These are phyloP conservation scores for Saccharomycopsis hybrid DNA, from an alignment of 1,139 yeast species.

Conservation along the genomic window DNA sequence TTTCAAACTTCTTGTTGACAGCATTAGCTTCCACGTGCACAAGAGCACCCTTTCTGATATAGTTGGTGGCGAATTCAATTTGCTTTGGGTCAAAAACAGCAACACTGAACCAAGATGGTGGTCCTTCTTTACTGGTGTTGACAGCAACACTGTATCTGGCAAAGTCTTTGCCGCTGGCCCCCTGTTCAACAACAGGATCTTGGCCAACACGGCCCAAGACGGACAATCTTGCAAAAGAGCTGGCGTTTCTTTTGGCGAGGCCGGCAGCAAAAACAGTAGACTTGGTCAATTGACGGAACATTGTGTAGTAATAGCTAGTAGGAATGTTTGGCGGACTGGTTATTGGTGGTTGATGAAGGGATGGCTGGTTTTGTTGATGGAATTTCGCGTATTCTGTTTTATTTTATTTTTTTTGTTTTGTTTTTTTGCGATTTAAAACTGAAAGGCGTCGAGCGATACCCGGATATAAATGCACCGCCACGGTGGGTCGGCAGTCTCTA, in stretches of 20 bases:
- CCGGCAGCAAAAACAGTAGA: not conserved
- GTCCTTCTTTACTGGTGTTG: constrained; percentile 32
- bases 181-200: constrained; percentile 33
- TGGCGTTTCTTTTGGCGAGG: constrained; percentile 27
- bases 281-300: no score
- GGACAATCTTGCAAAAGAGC: constrained; percentile 42
- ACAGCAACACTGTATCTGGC: constrained; percentile 45
- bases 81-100: constrained; percentile 40
- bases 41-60: constrained; percentile 40
- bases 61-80: constrained; percentile 37
- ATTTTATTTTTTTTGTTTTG: no score
- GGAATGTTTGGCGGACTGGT: no score
- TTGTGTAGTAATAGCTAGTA: no score
- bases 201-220: constrained; percentile 46
- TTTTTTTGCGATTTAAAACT: no score
- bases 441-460: no score
- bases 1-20: constrained; percentile 35
- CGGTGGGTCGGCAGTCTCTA: no score
- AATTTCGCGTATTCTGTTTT: no score
- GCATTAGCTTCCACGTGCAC: constrained; percentile 47
- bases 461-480: no score
- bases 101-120: constrained; percentile 47
- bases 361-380: no score
- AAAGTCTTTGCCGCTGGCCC: constrained; percentile 38
- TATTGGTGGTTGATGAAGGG: no score